A percentile compares a stretch with the other conserved stretches of the same genome.
Conservation (phyloP, 2,329 filamentous ascomycete genomes). For the Atkinsonella hypoxylon region DNA sequence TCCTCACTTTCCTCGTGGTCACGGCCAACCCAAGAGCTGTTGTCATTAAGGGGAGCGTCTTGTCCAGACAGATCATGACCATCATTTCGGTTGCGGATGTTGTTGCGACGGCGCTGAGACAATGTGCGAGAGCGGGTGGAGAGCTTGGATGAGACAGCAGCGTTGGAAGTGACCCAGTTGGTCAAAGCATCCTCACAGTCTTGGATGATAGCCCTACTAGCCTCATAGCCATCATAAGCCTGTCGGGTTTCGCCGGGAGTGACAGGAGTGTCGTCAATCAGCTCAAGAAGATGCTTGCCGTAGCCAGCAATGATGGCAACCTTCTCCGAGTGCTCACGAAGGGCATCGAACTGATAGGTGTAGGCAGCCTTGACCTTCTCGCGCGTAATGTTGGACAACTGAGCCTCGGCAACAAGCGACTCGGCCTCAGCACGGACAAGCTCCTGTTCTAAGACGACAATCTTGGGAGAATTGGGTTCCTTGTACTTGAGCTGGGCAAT, state of each 20-base stretch:
- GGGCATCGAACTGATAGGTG: constrained; percentile 93
- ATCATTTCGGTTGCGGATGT: constrained; percentile 55
- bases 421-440: constrained; percentile 96
- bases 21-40: constrained; percentile 76
- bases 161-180: constrained; percentile 91
- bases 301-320: constrained; percentile 95
- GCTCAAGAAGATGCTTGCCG: constrained; percentile 94
- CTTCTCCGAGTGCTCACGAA: constrained; percentile 97
- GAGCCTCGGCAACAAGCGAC: constrained; percentile 95
- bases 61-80: constrained; percentile 71
- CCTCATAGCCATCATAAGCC: constrained; percentile 96
- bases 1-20: constrained; percentile 54
- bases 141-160: constrained; percentile 75
- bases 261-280: constrained; percentile 92
- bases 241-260: constrained; percentile 93
- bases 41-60: constrained; percentile 65
- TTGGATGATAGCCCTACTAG: constrained; percentile 97
- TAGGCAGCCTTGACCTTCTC: constrained; percentile 99
- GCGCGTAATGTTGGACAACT: constrained; percentile 97
- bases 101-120: constrained; percentile 70
- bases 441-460: constrained; percentile 96
- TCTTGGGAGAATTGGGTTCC: constrained; percentile 94
- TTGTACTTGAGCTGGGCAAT: constrained; percentile 99
- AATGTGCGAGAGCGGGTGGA: constrained; percentile 79
- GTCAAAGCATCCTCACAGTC: constrained; percentile 96